Conservation (phyloP, 768 basidiomycete species). For the Rhizopogon rudus region DNA sequence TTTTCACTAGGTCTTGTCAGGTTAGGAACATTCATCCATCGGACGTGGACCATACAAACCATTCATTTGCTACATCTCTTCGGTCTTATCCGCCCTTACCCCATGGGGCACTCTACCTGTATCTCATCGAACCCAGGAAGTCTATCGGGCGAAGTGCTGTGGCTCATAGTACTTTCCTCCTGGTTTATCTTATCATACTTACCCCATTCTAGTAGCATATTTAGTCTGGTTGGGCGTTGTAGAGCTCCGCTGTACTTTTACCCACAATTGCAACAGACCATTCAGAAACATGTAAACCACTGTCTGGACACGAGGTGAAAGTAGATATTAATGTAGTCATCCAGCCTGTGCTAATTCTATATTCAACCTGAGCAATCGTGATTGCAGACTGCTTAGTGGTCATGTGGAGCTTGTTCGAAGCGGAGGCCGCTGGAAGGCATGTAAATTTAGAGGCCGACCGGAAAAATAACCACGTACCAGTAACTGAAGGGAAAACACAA, state of each 20-base stretch:
- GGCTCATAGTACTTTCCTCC: slow-evolving; percentile 14
- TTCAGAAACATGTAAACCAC: slow-evolving; percentile 4
- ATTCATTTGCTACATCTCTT: slow-evolving; percentile 24
- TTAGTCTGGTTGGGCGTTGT: slow-evolving; percentile 23
- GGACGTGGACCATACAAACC: slow-evolving; percentile 6
- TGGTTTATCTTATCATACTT: slow-evolving; percentile 24
- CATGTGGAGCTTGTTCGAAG: slow-evolving; percentile 81
- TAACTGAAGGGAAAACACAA: slow-evolving; percentile 29
- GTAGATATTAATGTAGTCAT: neutral
- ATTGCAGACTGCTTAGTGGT: slow-evolving; percentile 17
- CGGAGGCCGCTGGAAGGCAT: slow-evolving; percentile 65
- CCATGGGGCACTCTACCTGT: slow-evolving; percentile 20
- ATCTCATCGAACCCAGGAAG: slow-evolving; percentile 9
- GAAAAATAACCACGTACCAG: slow-evolving; percentile 33
- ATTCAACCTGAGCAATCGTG: no score
- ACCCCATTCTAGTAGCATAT: slow-evolving; percentile 29
- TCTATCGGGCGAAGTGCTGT: slow-evolving; percentile 3
- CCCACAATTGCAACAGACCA: slow-evolving; percentile 19
- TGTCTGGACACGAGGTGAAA: neutral
- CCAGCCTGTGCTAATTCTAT: neutral
- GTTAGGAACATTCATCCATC: slow-evolving; percentile 15
- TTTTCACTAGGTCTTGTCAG: slow-evolving; percentile 8
- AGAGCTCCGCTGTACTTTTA: slow-evolving; percentile 29
- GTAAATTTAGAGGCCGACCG: neutral
- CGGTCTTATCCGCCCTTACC: slow-evolving; percentile 17